Conservation (phyloP, 495 filamentous ascomycete genomes). For the Alectoria sarmentosa region DNA sequence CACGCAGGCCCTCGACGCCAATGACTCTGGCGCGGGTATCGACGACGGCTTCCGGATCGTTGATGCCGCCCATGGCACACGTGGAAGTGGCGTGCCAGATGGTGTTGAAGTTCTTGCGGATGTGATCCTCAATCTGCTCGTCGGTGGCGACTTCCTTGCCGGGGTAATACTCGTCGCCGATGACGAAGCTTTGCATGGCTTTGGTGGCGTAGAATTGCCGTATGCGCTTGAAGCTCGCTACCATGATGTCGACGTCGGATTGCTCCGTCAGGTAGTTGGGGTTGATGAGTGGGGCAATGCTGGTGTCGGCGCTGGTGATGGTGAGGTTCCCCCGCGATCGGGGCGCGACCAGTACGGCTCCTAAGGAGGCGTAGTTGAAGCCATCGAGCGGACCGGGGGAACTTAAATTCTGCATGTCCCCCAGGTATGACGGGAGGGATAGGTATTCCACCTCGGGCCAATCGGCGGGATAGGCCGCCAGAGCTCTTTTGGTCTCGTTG, state of each 20-base stretch:
- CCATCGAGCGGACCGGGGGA: conserved; percentile 31
- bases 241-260: conserved; percentile 35
- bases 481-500: conserved; percentile 4
- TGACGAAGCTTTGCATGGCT: conserved; percentile 35
- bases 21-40: too few relatives aligned
- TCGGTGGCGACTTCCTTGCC: conserved; percentile 43
- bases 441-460: conserved; percentile 56
- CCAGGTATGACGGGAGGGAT: conserved; percentile 24
- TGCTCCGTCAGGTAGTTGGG: conserved; percentile 42
- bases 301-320: conserved; percentile 16
- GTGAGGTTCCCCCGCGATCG: conserved; percentile 44
- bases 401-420: conserved; percentile 10
- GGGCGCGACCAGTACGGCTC: conserved; percentile 39
- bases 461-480: conserved; percentile 40
- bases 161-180: conserved; percentile 45
- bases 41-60: too few relatives aligned
- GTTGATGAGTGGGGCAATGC: conserved; percentile 9
- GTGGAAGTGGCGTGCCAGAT: too few relatives aligned
- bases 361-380: conserved; percentile 41
- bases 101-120: conserved; percentile 37
- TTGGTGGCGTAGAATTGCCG: conserved; percentile 39
- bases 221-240: conserved; percentile 49
- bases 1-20: too few relatives aligned
- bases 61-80: too few relatives aligned
- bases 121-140: conserved; percentile 41